A percentile compares a stretch with the other conserved stretches of the same genome.
These are phyloP conservation scores for Colletotrichum chlorophyti DNA, from an alignment of 2,329 filamentous ascomycete genomes.

Conservation along the genomic window DNA sequence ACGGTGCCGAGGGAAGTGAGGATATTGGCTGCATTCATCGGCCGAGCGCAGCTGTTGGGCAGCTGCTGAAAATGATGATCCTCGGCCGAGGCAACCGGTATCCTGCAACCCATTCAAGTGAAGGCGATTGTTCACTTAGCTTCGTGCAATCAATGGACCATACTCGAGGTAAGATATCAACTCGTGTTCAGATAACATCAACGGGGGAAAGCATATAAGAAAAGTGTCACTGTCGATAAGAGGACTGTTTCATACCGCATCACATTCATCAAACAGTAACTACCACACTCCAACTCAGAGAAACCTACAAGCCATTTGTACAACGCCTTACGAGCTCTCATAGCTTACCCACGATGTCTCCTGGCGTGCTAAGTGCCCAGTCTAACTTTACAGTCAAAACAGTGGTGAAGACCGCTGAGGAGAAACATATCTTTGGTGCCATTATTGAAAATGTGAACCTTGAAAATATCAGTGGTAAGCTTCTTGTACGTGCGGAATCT, in stretches of 20 bases:
- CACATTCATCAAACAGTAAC: neutral
- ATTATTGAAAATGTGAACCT: slow-evolving; percentile 45
- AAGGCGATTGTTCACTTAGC: neutral
- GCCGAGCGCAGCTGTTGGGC: neutral
- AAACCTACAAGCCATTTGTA: neutral
- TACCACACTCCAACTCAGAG: neutral
- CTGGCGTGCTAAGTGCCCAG: neutral
- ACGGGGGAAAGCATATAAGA: neutral
- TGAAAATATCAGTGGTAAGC: slow-evolving; percentile 40
- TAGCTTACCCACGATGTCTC: neutral
- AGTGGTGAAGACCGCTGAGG: slow-evolving; percentile 35
- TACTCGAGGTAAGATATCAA: neutral
- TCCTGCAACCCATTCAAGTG: neutral
- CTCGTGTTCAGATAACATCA: neutral
- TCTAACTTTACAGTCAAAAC: slow-evolving; percentile 3
- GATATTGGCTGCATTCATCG: neutral
- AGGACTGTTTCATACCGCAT: neutral
- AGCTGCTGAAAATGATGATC: neutral
- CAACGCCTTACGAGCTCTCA: neutral
- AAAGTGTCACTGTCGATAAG: too few species aligned
- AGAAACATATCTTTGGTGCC: slow-evolving; percentile 47
- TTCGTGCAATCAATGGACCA: too few species aligned
- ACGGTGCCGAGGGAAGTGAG: neutral
- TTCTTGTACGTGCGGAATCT: neutral
- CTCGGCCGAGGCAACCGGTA: neutral